A percentile compares a stretch with the other conserved stretches of the same genome.
Evolutionary conservation across 495 filamentous ascomycete species (phyloP).

Genomic region (Immersiella caudata): DNA sequence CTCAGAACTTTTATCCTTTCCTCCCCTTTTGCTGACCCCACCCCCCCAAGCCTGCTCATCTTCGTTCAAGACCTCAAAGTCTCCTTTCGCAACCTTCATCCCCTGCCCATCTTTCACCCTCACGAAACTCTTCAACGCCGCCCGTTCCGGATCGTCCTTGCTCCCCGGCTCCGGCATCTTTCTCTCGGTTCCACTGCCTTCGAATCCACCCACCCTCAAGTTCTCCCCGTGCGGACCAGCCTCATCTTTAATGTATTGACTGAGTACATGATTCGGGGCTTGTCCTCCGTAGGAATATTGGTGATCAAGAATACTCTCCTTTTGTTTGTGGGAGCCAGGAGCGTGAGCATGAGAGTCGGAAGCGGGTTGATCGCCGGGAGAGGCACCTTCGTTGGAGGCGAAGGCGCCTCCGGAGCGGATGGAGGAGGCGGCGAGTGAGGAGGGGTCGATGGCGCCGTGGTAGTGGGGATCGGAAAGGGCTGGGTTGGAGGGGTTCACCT

Average conservation of each 20-base stretch:
- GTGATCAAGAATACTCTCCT: slow-evolving; percentile 10
- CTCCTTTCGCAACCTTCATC: slow-evolving; percentile 4
- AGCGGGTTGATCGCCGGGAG: slow-evolving; percentile 16
- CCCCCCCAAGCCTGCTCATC: slow-evolving; percentile 20
- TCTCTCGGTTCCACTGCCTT: slow-evolving; percentile 38
- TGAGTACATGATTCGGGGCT: slow-evolving; percentile 40
- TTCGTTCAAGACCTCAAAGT: slow-evolving; percentile 11
- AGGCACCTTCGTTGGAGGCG: neutral
- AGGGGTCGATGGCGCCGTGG: slow-evolving; percentile 4
- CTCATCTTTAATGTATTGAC: slow-evolving; percentile 24
- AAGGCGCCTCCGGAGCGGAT: neutral
- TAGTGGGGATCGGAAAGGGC: neutral
- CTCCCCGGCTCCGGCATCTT: slow-evolving; percentile 42
- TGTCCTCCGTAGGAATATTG: slow-evolving; percentile 28
- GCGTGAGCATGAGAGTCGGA: slow-evolving; percentile 21
- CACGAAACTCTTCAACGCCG: slow-evolving; percentile 30
- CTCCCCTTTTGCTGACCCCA: slow-evolving; percentile 28
- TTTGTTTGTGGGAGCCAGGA: neutral
- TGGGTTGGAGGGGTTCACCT: slow-evolving; percentile 26
- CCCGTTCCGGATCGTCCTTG: slow-evolving; percentile 40
- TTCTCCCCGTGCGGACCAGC: slow-evolving; percentile 46
- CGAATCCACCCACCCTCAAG: slow-evolving; percentile 40
- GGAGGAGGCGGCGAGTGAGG: neutral
- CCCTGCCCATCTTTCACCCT: slow-evolving; percentile 22
- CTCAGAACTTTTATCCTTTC: slow-evolving; percentile 19